Percentiles rank a stretch among this genome's conserved stretches.
Evolutionary conservation across 257 asterid species (phyloP).

Genomic region (Gentiana straminea): DNA sequence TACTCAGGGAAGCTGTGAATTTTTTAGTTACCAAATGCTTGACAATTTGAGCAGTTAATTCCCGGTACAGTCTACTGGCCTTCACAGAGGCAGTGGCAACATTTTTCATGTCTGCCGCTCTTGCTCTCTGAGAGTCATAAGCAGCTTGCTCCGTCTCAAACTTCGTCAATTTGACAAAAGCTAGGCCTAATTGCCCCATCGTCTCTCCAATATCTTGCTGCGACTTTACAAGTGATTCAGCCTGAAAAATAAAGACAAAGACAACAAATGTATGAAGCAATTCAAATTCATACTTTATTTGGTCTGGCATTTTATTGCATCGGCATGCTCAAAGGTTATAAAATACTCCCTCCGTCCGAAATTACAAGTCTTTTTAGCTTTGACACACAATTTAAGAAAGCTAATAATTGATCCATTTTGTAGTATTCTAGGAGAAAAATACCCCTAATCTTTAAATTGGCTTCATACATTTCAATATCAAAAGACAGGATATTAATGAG

Average conservation of each 20-base stretch:
- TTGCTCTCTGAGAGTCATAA: constrained; percentile 71
- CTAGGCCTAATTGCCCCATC: constrained; percentile 87
- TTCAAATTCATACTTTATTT: not conserved
- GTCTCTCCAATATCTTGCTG: constrained; percentile 98
- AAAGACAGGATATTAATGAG: too few relatives aligned
- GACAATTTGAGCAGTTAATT: constrained; percentile 86
- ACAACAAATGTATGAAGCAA: constrained; percentile 1
- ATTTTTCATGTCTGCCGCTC: constrained; percentile 82
- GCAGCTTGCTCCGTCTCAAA: constrained; percentile 87
- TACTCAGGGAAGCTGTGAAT: not conserved
- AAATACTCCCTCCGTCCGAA: too few relatives aligned
- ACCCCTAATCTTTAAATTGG: too few relatives aligned
- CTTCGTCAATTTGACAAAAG: constrained; percentile 86
- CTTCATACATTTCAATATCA: too few relatives aligned
- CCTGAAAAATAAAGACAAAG: constrained; percentile 31
- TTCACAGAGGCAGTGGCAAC: constrained; percentile 96
- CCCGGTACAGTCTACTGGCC: constrained; percentile 93
- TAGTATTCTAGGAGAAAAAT: too few relatives aligned
- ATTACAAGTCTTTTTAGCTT: too few relatives aligned
- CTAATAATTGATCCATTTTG: too few relatives aligned
- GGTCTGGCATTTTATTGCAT: too few relatives aligned
- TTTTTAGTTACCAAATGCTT: constrained; percentile 68
- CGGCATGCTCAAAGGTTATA: too few relatives aligned
- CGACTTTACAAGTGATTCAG: constrained; percentile 85
- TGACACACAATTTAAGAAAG: too few relatives aligned